Conservation (phyloP, 2,329 filamentous ascomycete genomes). For the Albophoma yamanashiensis region DNA sequence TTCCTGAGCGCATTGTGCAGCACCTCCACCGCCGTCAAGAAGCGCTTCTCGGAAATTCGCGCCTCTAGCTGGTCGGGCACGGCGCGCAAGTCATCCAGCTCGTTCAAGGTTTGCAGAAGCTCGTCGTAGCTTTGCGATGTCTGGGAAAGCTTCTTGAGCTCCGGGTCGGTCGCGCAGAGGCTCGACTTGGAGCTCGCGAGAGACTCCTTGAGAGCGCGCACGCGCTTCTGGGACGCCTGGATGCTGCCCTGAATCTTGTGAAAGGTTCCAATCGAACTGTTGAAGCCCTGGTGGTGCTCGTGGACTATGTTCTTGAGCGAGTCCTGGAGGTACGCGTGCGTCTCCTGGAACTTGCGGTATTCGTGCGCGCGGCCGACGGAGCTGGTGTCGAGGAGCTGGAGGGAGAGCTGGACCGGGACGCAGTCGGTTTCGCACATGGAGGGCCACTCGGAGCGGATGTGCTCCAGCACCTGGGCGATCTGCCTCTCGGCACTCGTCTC, state of each 20-base stretch:
- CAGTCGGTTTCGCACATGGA: constrained; percentile 84
- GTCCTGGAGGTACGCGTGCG: constrained; percentile 80
- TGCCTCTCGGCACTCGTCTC: constrained; percentile 43
- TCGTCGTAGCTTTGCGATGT: constrained; percentile 86
- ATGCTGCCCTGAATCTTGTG: constrained; percentile 97
- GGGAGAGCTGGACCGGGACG: constrained; percentile 85
- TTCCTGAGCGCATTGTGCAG: constrained; percentile 78
- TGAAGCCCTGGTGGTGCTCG: constrained; percentile 98
- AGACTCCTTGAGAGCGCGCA: constrained; percentile 75
- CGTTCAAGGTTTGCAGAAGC: constrained; percentile 70
- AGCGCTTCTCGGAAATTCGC: constrained; percentile 91
- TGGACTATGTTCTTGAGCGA: constrained; percentile 93
- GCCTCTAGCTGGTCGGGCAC: constrained; percentile 91
- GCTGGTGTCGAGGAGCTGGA: constrained; percentile 88
- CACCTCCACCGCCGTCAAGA: constrained; percentile 84
- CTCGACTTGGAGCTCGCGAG: constrained; percentile 70
- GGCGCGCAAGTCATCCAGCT: constrained; percentile 77
- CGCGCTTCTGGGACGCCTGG: constrained; percentile 74
- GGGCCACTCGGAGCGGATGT: constrained; percentile 83
- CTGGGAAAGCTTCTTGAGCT: constrained; percentile 80
- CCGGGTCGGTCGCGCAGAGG: constrained; percentile 76
- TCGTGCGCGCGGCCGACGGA: constrained; percentile 87
- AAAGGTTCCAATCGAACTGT: constrained; percentile 96
- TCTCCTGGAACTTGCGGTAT: constrained; percentile 73
- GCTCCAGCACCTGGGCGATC: constrained; percentile 58